A percentile compares a stretch with the other conserved stretches of the same genome.
Conservation (phyloP, 331 rosid genomes). For the Stylosanthes scabra region DNA sequence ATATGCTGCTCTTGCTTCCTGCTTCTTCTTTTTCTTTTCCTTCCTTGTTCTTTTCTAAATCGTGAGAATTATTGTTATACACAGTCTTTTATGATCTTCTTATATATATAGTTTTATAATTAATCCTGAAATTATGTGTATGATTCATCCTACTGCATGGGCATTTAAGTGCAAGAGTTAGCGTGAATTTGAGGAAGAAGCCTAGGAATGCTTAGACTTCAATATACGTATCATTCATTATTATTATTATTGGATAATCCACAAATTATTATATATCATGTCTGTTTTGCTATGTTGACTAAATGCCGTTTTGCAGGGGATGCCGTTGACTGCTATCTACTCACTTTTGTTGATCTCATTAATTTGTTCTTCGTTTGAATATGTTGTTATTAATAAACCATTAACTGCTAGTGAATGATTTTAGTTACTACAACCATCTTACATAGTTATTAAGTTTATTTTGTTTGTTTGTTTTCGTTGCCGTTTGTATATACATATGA, state of each 20-base stretch:
- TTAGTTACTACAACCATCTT: background rate
- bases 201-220: background rate
- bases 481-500: conserved; percentile 11
- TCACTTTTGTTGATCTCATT: background rate
- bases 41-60: background rate
- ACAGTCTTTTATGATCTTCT: background rate
- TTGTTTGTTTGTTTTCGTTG: background rate
- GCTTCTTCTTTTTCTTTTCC: background rate
- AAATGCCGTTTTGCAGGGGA: conserved; percentile 25
- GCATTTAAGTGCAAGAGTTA: background rate
- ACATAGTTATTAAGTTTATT: background rate
- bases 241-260: too few species aligned
- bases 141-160: background rate
- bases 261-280: background rate
- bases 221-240: background rate
- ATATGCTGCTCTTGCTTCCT: too few species aligned
- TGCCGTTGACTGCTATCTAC: conserved; percentile 33
- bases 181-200: background rate
- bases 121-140: background rate
- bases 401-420: background rate
- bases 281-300: conserved; percentile 26
- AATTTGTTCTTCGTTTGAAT: conserved; percentile 15
- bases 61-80: background rate
- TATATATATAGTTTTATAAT: background rate
- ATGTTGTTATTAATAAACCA: background rate